These are phyloP conservation scores for Trametes cingulata DNA, from an alignment of 768 basidiomycete genomes.

Conservation along the genomic window DNA sequence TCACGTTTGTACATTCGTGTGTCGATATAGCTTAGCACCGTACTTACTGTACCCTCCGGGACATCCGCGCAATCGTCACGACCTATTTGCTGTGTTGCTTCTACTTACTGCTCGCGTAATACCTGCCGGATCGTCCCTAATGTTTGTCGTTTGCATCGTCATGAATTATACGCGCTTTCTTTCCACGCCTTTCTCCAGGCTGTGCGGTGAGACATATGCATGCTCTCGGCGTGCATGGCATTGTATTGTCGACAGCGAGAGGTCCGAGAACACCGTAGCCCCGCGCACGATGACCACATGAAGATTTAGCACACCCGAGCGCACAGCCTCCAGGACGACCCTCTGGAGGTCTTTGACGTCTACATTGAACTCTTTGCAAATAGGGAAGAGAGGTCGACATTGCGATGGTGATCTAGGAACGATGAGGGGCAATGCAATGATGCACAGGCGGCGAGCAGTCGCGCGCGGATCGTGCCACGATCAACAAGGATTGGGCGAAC, in stretches of 20 bases:
- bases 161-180: constrained; percentile 10
- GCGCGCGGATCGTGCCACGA: too few species aligned
- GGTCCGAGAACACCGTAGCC: not conserved
- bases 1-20: constrained; percentile 12
- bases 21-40: constrained; percentile 7
- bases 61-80: not conserved
- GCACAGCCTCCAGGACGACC: not conserved
- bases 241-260: not conserved
- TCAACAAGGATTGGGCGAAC: too few species aligned
- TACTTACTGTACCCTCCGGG: constrained; percentile 2
- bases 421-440: too few species aligned
- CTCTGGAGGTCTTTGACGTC: too few species aligned
- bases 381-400: too few species aligned
- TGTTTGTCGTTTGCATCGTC: not conserved
- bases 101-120: constrained; percentile 2
- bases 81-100: not conserved
- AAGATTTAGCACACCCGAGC: not conserved
- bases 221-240: too few species aligned
- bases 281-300: not conserved
- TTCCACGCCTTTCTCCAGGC: not conserved
- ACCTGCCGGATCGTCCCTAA: constrained; percentile 3
- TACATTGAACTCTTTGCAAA: too few species aligned
- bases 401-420: too few species aligned
- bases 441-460: too few species aligned
- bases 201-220: too few species aligned